Base-by-base conservation (phyloP, 1,284 basidiomycete species). In the Sanghuangporus weigelae region DNA sequence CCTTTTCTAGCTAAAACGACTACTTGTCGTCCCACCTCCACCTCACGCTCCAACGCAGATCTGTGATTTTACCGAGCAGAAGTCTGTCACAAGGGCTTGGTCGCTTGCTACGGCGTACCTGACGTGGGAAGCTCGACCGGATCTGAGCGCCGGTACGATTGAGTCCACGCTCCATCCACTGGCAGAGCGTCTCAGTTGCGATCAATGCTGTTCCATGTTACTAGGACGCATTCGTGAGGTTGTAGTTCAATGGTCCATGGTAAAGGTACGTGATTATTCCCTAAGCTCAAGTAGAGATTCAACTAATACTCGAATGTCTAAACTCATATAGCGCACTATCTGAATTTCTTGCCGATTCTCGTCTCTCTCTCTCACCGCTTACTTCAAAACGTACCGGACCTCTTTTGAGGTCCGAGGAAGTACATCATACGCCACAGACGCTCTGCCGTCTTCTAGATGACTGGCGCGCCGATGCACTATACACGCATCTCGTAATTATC, bases 231-330 rank as follows among this genome's bases (percentile, higher is more conserved):
- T 92, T 59, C 86, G 84, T 72, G 81, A 81, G 63, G 77, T 92
- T 49, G 76, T 90, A 50, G 74, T 86, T 21, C 87, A 91, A 70
- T 92, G 90, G 90, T 87, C 90, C 7, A 77, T 85, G 42, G 86
- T 92, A 53, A 92, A 89, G 78, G 89, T 62, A 38, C 38, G 44
- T 49, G 26, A 38, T 31, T 60, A n/a, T 12, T 51, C 21, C 12
- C 19, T 50, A 1, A 35, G 11, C 31, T 7, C 7, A 14, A 36
- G 36, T 54, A n/a, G 8, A 26, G 4, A 8, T 53, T 26, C 23
- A 31, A 38, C 16, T 16, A 21, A 31, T 31, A 31, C 7, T 56
- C 26, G 16, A 12, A 39, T n/a, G 1, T 46, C 23, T 21, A n/a
- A 7, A 14, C 19, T 35, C 21, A 53, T 39, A 11, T 42, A 55